Evolutionary conservation across 2,329 filamentous ascomycete species (phyloP).

Genomic region (Colletotrichum horii): DNA sequence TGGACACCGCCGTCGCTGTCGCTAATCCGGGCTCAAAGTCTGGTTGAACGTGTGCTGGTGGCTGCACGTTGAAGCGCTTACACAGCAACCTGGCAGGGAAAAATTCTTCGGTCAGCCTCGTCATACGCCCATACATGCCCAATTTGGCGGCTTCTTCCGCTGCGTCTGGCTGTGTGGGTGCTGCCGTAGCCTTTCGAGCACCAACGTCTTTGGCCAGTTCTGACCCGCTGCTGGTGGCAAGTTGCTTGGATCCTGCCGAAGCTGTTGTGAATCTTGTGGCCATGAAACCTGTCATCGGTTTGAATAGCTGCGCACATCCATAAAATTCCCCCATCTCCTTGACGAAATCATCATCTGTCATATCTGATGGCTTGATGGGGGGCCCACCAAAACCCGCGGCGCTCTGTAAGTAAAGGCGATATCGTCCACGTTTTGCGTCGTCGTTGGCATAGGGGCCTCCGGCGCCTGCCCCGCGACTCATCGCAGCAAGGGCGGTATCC

Average conservation of each 20-base stretch:
- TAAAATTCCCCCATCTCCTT: constrained; percentile 81
- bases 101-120: constrained; percentile 73
- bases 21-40: constrained; percentile 41
- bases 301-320: constrained; percentile 75
- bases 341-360: constrained; percentile 74
- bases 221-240: constrained; percentile 20
- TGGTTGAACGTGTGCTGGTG: constrained; percentile 70
- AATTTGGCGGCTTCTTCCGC: constrained; percentile 86
- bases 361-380: constrained; percentile 49
- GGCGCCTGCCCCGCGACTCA: constrained; percentile 67
- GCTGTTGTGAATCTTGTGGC: constrained; percentile 88
- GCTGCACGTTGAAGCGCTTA: constrained; percentile 89
- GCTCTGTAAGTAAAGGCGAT: constrained; percentile 80
- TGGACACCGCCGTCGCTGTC: background rate
- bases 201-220: constrained; percentile 18
- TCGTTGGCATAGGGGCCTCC: constrained; percentile 86
- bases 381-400: constrained; percentile 67
- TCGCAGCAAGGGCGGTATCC: constrained; percentile 70
- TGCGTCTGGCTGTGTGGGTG: constrained; percentile 70
- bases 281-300: constrained; percentile 90
- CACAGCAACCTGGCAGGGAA: constrained; percentile 86
- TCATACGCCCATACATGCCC: constrained; percentile 93
- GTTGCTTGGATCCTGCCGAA: constrained; percentile 45
- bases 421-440: constrained; percentile 78
- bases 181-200: constrained; percentile 50